These are phyloP conservation scores for Boletellus deceptivus DNA, from an alignment of 1,284 basidiomycete species.

Conservation along the genomic window DNA sequence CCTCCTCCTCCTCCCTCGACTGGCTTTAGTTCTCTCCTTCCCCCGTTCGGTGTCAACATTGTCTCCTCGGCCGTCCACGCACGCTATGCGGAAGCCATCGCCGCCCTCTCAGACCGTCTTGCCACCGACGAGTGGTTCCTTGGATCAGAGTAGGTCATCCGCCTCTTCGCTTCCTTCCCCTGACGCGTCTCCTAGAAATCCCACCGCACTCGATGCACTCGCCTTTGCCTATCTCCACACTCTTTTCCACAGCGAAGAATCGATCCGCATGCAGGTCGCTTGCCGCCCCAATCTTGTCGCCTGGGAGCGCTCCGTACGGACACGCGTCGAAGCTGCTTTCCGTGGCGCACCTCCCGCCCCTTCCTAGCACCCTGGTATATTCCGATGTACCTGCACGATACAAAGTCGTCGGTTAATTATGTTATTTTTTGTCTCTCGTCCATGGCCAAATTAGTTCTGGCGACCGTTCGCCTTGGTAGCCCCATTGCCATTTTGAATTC, in stretches of 20 bases:
- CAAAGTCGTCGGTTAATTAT: neutral
- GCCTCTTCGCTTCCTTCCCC: neutral
- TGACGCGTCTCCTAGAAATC: constrained; percentile 38
- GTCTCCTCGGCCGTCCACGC: constrained; percentile 47
- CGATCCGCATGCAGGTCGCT: constrained; percentile 58
- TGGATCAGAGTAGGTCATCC: constrained; percentile 58
- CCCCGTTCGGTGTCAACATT: constrained; percentile 56
- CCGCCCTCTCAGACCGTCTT: constrained; percentile 68
- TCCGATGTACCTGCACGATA: constrained; percentile 14
- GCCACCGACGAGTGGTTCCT: constrained; percentile 77
- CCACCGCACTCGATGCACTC: constrained; percentile 76
- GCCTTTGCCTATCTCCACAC: constrained; percentile 74
- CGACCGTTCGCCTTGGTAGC: constrained; percentile 10
- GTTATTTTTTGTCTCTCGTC: neutral
- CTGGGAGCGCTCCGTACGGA: constrained; percentile 69
- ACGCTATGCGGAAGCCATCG: constrained; percentile 68
- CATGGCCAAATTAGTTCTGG: constrained; percentile 10
- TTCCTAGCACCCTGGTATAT: constrained; percentile 19
- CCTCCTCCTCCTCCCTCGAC: constrained; percentile 69
- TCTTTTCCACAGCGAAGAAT: constrained; percentile 52
- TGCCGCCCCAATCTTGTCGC: constrained; percentile 69
- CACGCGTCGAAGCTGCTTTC: constrained; percentile 57
- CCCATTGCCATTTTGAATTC: constrained; percentile 16
- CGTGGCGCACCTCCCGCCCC: constrained; percentile 4
- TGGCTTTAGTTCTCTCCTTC: constrained; percentile 61